Evolutionary conservation across 2,329 filamentous ascomycete species (phyloP).

Genomic region (Botrytis sinoallii): DNA sequence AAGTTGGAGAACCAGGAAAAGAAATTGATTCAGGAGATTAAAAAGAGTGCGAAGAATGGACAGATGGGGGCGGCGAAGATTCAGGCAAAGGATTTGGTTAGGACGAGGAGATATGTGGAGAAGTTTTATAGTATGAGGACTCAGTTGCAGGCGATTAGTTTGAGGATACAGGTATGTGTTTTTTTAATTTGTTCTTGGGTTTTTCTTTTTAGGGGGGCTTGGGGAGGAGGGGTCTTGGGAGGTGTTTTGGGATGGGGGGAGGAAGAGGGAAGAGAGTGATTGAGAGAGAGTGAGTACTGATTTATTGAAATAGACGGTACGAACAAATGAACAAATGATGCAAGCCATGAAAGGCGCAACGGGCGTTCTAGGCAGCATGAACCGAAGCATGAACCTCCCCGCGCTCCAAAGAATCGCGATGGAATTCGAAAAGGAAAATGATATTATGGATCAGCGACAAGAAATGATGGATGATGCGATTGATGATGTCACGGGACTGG

Average conservation of each 20-base stretch:
- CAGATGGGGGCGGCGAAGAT: constrained; percentile 99
- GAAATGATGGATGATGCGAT: constrained; percentile 99
- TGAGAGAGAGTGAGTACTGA: constrained; percentile 1
- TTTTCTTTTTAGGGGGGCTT: too few species aligned
- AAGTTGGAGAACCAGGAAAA: constrained; percentile 99
- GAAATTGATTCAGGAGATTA: constrained; percentile 92
- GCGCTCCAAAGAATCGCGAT: constrained; percentile 94
- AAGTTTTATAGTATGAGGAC: constrained; percentile 99
- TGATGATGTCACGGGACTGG: constrained; percentile 89
- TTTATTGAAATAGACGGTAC: constrained; percentile 66
- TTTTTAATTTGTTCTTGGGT: neutral
- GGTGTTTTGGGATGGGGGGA: neutral
- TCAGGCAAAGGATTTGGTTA: constrained; percentile 93
- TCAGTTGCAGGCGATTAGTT: constrained; percentile 90
- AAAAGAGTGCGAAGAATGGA: constrained; percentile 95
- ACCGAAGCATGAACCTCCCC: constrained; percentile 94
- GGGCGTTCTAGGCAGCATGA: constrained; percentile 91
- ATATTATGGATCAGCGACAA: constrained; percentile 98
- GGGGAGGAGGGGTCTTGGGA: neutral
- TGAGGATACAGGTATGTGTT: constrained; percentile 77
- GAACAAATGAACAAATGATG: constrained; percentile 99
- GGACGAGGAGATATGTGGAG: constrained; percentile 90
- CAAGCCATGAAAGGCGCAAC: constrained; percentile 99
- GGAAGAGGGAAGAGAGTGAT: neutral
- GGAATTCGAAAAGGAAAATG: constrained; percentile 98